Evolutionary conservation across 805 yeast species (phyloP).

Genomic region (Cyberlindnera euphorbiae): DNA sequence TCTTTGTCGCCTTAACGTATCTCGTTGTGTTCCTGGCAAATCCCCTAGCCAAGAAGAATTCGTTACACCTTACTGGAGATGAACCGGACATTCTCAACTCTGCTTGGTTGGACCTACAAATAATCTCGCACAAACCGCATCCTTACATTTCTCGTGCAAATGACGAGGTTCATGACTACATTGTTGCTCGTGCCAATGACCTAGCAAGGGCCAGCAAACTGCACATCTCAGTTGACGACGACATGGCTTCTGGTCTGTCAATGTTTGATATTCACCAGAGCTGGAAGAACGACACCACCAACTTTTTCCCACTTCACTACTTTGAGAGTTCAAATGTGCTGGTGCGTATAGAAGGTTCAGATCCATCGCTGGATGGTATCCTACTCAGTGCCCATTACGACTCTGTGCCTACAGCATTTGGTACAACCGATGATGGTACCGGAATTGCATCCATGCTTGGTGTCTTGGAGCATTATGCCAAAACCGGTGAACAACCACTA

Average conservation of each 20-base stretch:
- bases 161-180: slow-evolving; percentile 68
- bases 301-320: slow-evolving; percentile 50
- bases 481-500: slow-evolving; percentile 44
- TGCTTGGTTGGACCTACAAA: slow-evolving; percentile 71
- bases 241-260: slow-evolving; percentile 32
- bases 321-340: slow-evolving; percentile 80
- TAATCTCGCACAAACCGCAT: slow-evolving; percentile 61
- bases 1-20: slow-evolving; percentile 47
- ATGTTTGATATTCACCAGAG: slow-evolving; percentile 48
- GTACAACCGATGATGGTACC: slow-evolving; percentile 90
- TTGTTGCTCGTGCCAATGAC: slow-evolving; percentile 39
- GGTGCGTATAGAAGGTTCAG: slow-evolving; percentile 65
- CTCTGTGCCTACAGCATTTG: slow-evolving; percentile 81
- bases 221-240: slow-evolving; percentile 33
- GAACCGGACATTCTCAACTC: slow-evolving; percentile 34
- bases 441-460: slow-evolving; percentile 82
- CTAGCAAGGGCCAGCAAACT: slow-evolving; percentile 27
- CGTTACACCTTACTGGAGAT: slow-evolving; percentile 40
- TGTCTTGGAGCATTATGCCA: slow-evolving; percentile 46
- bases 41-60: slow-evolving; percentile 33
- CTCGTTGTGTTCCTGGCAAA: slow-evolving; percentile 36
- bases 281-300: slow-evolving; percentile 35
- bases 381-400: slow-evolving; percentile 84
- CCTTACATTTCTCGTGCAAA: slow-evolving; percentile 77
- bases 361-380: slow-evolving; percentile 56